Evolutionary conservation across 139 green algal genomes (phyloP), one percentile per base, ranked within the genome.

Genomic region (Coelastrella sp.): DNA sequence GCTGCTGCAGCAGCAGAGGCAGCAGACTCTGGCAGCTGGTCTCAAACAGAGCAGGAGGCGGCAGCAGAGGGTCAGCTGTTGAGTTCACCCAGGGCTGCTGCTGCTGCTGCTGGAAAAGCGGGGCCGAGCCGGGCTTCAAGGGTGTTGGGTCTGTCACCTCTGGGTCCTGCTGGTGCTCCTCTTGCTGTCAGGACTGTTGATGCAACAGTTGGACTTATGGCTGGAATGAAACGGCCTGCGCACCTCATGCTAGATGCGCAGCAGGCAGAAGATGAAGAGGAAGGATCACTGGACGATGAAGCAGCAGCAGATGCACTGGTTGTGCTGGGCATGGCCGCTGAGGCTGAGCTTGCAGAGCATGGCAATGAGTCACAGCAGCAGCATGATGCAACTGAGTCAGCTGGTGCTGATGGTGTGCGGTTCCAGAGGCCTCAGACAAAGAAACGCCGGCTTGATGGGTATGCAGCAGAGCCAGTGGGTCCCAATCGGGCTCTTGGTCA

Each of bases 11-110:
- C 24, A 66, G 17, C 60, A 63, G 80, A 49, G n/a, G 84, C 68
- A 79, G 85, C 72, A 83, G 73, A 90, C n/a, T 90, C 76, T 68
- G 87, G 87, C 76, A 86, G 76, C 35, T 90, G 87, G 87, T 87
- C 76, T 11, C 87, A 90, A 49, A 90, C 87, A 27, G 87, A 90
- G 76, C 58, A 78, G 35, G 87, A 85, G 4, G 87, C 76, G 19
- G 76, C 87, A 22, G 14, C 60, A 76, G 56, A 27, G 22, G 56
- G 25, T 63, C 65, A 79, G 65, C 82, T 87, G 65, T 63, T 65
- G 27, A 70, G 81, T 25, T 75, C 84, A 74, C 68, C 85, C 59
- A 27, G 68, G 72, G 85, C 84, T 59, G 84, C 84, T 25, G 66
- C 84, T 25, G 66, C 84, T 66, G 83, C 84, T 58, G 84, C 84